Percentiles rank a stretch among this genome's conserved stretches.
phyloP scores from a whole-genome alignment of 208 protist genomes.

The Acanthamoeba healyi region DNA sequence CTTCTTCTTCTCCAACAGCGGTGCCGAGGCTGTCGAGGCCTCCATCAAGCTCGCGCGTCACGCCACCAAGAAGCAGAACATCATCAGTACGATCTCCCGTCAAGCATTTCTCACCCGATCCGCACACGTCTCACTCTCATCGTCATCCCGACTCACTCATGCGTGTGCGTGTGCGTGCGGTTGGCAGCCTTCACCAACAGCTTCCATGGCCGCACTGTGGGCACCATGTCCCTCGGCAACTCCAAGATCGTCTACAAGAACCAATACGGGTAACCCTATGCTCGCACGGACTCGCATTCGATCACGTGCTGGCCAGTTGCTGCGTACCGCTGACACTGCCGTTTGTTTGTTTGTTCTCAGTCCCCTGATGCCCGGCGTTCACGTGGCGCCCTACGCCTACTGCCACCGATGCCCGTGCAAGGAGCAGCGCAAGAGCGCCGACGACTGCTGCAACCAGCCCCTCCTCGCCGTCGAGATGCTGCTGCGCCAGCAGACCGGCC shows the following conservation, averaged over 20 bases:
- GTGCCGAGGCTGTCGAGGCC: constrained; percentile 46
- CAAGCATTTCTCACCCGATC: too few relatives aligned
- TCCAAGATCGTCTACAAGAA: constrained; percentile 81
- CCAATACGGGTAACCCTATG: constrained; percentile 21
- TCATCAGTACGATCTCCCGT: background rate
- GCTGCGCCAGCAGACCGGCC: constrained; percentile 75
- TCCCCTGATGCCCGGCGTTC: constrained; percentile 78
- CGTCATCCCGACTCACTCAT: too few relatives aligned
- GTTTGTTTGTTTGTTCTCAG: too few relatives aligned
- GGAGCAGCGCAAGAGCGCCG: background rate
- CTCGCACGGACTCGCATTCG: too few relatives aligned
- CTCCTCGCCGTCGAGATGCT: constrained; percentile 79
- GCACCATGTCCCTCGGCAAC: constrained; percentile 82
- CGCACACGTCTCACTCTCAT: too few relatives aligned
- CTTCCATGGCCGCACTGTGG: constrained; percentile 41
- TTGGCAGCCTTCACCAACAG: constrained; percentile 16
- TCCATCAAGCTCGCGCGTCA: constrained; percentile 36
- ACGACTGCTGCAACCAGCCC: constrained; percentile 60
- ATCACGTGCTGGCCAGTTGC: too few relatives aligned
- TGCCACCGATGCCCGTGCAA: constrained; percentile 23
- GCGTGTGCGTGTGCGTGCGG: too few relatives aligned
- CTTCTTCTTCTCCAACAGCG: constrained; percentile 65
- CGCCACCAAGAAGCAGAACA: constrained; percentile 47
- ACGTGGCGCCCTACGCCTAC: constrained; percentile 82
- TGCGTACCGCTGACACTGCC: too few relatives aligned